These are phyloP conservation scores for Fusarium coffeatum DNA, from an alignment of 2,329 filamentous ascomycete genomes.

Conservation along the genomic window DNA sequence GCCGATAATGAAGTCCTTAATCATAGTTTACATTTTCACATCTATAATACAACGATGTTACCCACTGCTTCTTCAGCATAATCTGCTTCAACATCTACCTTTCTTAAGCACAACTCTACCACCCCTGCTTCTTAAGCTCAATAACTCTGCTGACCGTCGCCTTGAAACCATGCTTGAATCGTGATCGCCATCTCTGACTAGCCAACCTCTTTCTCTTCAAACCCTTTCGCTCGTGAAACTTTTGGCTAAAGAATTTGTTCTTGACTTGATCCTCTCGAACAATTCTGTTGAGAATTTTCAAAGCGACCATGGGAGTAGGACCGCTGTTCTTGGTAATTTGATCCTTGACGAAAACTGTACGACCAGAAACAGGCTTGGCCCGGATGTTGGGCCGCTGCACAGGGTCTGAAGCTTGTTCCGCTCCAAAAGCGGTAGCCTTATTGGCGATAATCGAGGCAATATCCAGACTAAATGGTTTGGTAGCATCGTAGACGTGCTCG, in stretches of 20 bases:
- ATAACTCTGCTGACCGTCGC: slow-evolving; percentile 72
- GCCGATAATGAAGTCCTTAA: neutral
- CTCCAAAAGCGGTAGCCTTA: slow-evolving; percentile 44
- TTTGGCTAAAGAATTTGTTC: slow-evolving; percentile 67
- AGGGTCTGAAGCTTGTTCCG: slow-evolving; percentile 36
- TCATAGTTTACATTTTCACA: slow-evolving; percentile 43
- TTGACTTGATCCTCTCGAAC: slow-evolving; percentile 67
- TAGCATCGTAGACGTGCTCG: slow-evolving; percentile 45
- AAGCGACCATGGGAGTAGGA: slow-evolving; percentile 57
- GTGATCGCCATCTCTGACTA: slow-evolving; percentile 74
- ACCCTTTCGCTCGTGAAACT: slow-evolving; percentile 79
- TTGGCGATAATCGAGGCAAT: slow-evolving; percentile 53
- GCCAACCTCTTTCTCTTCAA: slow-evolving; percentile 80
- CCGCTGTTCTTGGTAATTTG: slow-evolving; percentile 46
- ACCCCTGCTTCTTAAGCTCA: slow-evolving; percentile 80
- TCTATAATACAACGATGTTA: slow-evolving; percentile 46
- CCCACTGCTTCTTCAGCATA: too few species aligned
- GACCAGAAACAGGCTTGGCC: slow-evolving; percentile 52
- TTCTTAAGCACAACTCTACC: slow-evolving; percentile 60
- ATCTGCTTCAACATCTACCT: too few species aligned
- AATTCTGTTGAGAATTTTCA: slow-evolving; percentile 56
- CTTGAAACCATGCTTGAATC: slow-evolving; percentile 77
- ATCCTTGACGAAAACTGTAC: slow-evolving; percentile 54
- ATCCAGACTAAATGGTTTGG: slow-evolving; percentile 47
- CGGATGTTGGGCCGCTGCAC: slow-evolving; percentile 47